Evolutionary conservation across 2,329 filamentous ascomycete species (phyloP), one percentile per base, ranked within the genome.

Genomic region (Trichoderma polysporum): DNA sequence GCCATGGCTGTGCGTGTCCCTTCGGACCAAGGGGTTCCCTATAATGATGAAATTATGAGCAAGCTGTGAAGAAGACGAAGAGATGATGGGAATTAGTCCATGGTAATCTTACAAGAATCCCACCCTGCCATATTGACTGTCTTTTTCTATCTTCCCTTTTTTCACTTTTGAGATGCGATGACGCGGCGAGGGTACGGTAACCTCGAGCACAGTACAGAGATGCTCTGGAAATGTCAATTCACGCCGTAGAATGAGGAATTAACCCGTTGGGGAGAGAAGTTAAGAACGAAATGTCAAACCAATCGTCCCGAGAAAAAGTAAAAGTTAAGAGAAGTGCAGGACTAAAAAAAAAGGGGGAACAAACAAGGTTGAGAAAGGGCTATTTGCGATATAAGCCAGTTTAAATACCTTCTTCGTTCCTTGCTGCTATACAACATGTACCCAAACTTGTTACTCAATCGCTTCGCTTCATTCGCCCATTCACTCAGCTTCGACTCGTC

Each of bases 11-110:
- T 92, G 89, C 19, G 86, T 83, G 68, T 93, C 90, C 73, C 88
- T 88, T 78, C 85, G 88, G 68, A 85, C 82, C 80, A 95, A 95
- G 31, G 92, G 92, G 77, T 95, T 95, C 76, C 87, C 90, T 91
- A 69, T 33, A 37, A 27, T n/a, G 33, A 29, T 41, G 31, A 22
- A 8, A 9, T 17, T 5, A 9, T 58, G 41, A 66, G 62, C 29
- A 12, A 66, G 31, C 22, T 57, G 52, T 13, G 2, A 29, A 4
- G 9, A 25, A 35, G 19, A 9, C 5, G 12, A 27, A 6, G 15
- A 2, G 17, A 15, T 12, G 37, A 49, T 29, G n/a, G n/a, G 3
- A 19, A 33, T n/a, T n/a, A n/a, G n/a, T n/a, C n/a, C n/a, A n/a
- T n/a, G n/a, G n/a, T n/a, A n/a, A 7, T 17, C 66, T 50, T 68